These are phyloP conservation scores for Xylaria sp. DNA, from an alignment of 2,329 filamentous ascomycete genomes.

Conservation along the genomic window DNA sequence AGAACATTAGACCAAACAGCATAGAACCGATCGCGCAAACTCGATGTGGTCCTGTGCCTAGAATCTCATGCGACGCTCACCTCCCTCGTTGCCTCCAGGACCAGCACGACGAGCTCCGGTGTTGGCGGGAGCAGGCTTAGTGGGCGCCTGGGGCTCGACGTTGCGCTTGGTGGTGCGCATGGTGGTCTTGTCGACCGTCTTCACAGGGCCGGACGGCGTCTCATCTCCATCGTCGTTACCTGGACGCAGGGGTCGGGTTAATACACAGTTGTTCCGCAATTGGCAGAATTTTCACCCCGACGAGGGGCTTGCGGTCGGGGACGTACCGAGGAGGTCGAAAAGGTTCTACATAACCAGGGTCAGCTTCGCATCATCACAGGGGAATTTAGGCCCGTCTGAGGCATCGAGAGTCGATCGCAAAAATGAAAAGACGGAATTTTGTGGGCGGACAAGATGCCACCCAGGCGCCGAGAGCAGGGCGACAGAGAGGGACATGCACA, in stretches of 20 bases:
- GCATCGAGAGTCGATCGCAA: not conserved
- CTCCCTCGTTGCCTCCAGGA: conserved; percentile 79
- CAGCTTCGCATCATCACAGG: conserved; percentile 27
- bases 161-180: conserved; percentile 83
- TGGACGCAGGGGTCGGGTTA: conserved; percentile 39
- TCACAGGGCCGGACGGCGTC: conserved; percentile 78
- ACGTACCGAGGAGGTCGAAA: conserved; percentile 97
- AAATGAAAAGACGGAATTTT: not conserved
- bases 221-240: conserved; percentile 70
- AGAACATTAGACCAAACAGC: conserved; percentile 18
- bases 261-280: conserved; percentile 11
- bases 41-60: not conserved
- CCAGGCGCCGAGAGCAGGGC: conserved; percentile 5
- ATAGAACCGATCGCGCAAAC: not conserved
- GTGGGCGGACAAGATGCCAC: not conserved
- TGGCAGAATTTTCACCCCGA: conserved; percentile 30
- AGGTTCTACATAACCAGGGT: conserved; percentile 69
- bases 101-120: conserved; percentile 57
- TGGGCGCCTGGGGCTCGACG: conserved; percentile 72
- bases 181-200: conserved; percentile 83
- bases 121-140: conserved; percentile 43
- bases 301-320: conserved; percentile 33
- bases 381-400: conserved; percentile 6
- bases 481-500: conserved; percentile 22
- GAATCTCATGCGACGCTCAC: conserved; percentile 57